phyloP scores from a whole-genome alignment of 1,139 yeast species.

The Candida frijolesensis region DNA sequence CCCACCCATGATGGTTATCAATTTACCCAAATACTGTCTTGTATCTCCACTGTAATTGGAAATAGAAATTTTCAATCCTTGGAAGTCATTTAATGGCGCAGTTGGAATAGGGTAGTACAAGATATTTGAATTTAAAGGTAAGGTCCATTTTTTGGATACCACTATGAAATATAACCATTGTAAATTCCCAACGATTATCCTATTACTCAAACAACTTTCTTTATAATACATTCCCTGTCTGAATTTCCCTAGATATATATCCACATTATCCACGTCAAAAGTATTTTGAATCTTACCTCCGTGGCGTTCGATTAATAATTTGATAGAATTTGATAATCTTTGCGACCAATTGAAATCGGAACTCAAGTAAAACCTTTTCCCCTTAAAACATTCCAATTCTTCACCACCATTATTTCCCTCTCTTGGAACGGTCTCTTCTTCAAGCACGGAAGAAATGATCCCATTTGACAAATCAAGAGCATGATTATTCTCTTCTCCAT shows the following conservation, averaged over 20 bases:
- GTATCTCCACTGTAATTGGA: slow-evolving; percentile 89
- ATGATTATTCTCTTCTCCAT: slow-evolving; percentile 8
- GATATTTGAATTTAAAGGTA: slow-evolving; percentile 57
- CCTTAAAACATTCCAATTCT: slow-evolving; percentile 19
- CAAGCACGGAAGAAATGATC: slow-evolving; percentile 16
- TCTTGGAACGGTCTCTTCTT: slow-evolving; percentile 12
- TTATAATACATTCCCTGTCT: slow-evolving; percentile 56
- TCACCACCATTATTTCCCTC: slow-evolving; percentile 5
- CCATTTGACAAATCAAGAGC: slow-evolving; percentile 7
- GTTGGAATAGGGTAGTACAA: slow-evolving; percentile 74
- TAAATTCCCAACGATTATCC: slow-evolving; percentile 60
- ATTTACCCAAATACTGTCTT: slow-evolving; percentile 63
- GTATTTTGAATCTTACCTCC: slow-evolving; percentile 32
- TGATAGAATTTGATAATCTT: slow-evolving; percentile 28
- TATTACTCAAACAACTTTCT: slow-evolving; percentile 25
- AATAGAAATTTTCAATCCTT: slow-evolving; percentile 57
- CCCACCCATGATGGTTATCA: slow-evolving; percentile 77
- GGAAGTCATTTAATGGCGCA: slow-evolving; percentile 53
- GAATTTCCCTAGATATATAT: slow-evolving; percentile 68
- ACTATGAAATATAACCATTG: slow-evolving; percentile 76
- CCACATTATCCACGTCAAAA: slow-evolving; percentile 33
- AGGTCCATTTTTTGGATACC: slow-evolving; percentile 54
- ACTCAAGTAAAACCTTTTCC: slow-evolving; percentile 32
- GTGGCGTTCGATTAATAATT: slow-evolving; percentile 28
- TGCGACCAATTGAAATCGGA: slow-evolving; percentile 39